These are phyloP conservation scores for Podospora appendiculata DNA, from an alignment of 495 filamentous ascomycete species.

Conservation along the genomic window DNA sequence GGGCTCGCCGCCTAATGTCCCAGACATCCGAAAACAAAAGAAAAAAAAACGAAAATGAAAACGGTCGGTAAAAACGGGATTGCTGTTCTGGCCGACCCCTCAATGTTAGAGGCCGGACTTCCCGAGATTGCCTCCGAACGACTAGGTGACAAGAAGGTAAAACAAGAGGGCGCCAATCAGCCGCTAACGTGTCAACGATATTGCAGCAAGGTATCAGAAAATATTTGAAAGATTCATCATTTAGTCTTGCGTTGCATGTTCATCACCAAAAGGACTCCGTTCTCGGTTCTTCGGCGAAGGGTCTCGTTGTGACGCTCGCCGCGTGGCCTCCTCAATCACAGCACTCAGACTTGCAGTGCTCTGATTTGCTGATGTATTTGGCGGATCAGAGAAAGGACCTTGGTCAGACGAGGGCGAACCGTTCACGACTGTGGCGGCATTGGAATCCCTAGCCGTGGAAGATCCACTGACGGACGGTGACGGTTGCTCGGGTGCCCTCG, in stretches of 20 bases:
- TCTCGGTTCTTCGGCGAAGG: conserved; percentile 27
- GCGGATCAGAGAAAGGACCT: conserved; percentile 54
- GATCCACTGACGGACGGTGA: conserved; percentile 13
- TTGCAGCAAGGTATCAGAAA: no score
- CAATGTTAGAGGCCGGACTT: no score
- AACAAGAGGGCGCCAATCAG: no score
- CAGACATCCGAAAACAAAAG: no score
- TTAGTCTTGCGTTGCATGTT: conserved; percentile 42
- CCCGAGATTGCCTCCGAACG: no score
- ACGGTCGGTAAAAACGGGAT: no score
- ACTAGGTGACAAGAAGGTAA: no score
- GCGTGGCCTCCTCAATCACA: conserved; percentile 44
- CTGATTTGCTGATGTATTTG: conserved; percentile 17
- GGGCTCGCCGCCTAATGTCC: no score
- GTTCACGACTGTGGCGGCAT: conserved; percentile 39
- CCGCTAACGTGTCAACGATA: no score
- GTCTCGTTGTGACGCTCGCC: conserved; percentile 29
- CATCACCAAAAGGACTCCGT: conserved; percentile 48
- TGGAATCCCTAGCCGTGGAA: conserved; percentile 22
- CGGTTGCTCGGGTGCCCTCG: conserved; percentile 14
- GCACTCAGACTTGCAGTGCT: conserved; percentile 43
- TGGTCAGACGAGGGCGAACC: conserved; percentile 42
- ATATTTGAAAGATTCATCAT: neutral
- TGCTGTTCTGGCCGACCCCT: no score
- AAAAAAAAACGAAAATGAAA: no score